These are phyloP conservation scores for Cytospora paraplurivora DNA, from an alignment of 2,329 filamentous ascomycete species.

Conservation along the genomic window DNA sequence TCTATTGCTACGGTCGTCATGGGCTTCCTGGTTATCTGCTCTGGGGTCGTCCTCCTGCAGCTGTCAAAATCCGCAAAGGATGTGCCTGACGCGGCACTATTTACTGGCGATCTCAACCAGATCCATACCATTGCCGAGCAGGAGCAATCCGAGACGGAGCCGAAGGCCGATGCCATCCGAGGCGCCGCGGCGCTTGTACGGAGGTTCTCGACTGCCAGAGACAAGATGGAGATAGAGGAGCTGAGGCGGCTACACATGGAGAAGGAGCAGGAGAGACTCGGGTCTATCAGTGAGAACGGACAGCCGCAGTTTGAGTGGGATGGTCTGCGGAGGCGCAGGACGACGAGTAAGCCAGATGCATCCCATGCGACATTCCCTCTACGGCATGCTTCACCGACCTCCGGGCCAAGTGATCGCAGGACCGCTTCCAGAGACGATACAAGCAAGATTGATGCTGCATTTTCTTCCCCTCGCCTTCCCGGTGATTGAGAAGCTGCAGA, in stretches of 20 bases:
- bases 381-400: background rate
- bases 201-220: constrained; percentile 73
- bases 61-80: constrained; percentile 98
- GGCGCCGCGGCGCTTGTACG: constrained; percentile 87
- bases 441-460: background rate
- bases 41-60: constrained; percentile 88
- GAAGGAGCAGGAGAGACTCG: constrained; percentile 68
- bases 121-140: constrained; percentile 93
- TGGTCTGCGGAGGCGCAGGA: constrained; percentile 73
- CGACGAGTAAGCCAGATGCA: constrained; percentile 36
- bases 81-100: constrained; percentile 89
- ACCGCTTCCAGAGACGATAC: background rate
- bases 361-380: too few species aligned
- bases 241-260: constrained; percentile 78
- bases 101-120: constrained; percentile 90
- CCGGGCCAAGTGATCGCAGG: background rate
- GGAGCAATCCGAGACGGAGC: constrained; percentile 93
- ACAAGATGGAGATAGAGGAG: constrained; percentile 80
- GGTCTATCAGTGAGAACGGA: constrained; percentile 77
- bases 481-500: background rate
- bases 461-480: background rate
- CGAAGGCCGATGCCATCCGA: constrained; percentile 93
- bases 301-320: constrained; percentile 79
- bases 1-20: constrained; percentile 88
- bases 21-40: constrained; percentile 91